Base-by-base conservation (phyloP, 179 eudicot genomes). In the Corrigiola litoralis region DNA sequence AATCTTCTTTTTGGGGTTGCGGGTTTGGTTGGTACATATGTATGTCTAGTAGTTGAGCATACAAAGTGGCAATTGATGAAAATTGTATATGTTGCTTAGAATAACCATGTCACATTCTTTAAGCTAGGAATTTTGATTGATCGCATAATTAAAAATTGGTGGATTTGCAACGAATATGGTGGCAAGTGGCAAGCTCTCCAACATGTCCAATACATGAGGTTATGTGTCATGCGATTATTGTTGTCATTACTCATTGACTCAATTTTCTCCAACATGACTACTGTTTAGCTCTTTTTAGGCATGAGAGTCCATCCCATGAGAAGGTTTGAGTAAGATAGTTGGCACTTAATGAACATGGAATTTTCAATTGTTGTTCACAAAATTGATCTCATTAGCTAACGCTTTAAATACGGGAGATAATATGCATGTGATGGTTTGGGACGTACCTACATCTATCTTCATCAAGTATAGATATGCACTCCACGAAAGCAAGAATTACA, bases 131-230 rank as follows among this genome's bases (percentile, higher is more conserved):
- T 31, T 24, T 32, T 14, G 21, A 47, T 47, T 33, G 33, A 46
- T 33, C 46, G 41, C 32, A 31, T 72, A 51, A 55, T 42, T 29
- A 28, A n/a, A 48, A 25, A 27, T n/a, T 34, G 37, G 31, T 38
- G 13, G 17, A 14, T 32, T 61, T 61, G 73, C 27, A 61, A 29
- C 10, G 42, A 50, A 61, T 24, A 62, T 63, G 67, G 60, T 1
- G 53, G 67, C 59, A 63, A 47, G 60, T 1, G 53, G 67, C 59
- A 63, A 47, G 46, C 56, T 48, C 31, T 18, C 55, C 54, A 44
- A 54, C 56, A 61, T 38, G 42, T 29, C 45, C 14, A 38, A 42
- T 46, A n/a, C n/a, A 46, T 68, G 58, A 45, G 58, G 48, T 25
- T 46, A 45, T 58, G 47, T 41, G 59, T 40, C 60, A 24, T 45